phyloP scores from a whole-genome alignment of 2,329 filamentous ascomycete genomes.

The Graphilbum ipis-grandicollis region DNA sequence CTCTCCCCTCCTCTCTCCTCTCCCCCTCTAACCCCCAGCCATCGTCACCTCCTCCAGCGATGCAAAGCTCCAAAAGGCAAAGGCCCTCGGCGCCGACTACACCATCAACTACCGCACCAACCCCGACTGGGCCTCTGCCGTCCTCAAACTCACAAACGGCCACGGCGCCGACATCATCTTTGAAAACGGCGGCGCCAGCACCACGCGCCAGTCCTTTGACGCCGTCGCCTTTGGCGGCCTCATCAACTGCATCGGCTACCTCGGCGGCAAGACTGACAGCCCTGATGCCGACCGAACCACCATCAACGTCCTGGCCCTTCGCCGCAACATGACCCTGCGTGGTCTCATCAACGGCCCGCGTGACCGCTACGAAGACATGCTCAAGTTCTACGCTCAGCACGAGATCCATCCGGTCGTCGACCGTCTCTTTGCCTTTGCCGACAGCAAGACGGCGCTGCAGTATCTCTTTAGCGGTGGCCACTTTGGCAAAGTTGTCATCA shows the following conservation, averaged over 20 bases:
- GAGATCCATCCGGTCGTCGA: slow-evolving; percentile 24
- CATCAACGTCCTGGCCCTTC: slow-evolving; percentile 37
- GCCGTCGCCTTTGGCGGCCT: slow-evolving; percentile 36
- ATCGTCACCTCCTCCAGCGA: slow-evolving; percentile 38
- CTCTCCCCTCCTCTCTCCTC: too few species aligned
- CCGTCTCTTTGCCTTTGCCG: slow-evolving; percentile 21
- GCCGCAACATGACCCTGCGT: slow-evolving; percentile 28
- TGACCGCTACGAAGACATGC: slow-evolving; percentile 35
- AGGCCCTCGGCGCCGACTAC: slow-evolving; percentile 30
- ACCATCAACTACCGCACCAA: slow-evolving; percentile 35
- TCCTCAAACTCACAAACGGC: slow-evolving; percentile 25
- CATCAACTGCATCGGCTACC: slow-evolving; percentile 32
- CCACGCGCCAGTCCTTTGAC: slow-evolving; percentile 32
- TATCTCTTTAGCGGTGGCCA: slow-evolving; percentile 32
- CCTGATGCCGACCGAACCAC: slow-evolving; percentile 25
- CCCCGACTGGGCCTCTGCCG: slow-evolving; percentile 31
- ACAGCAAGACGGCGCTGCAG: slow-evolving; percentile 25
- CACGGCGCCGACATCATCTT: slow-evolving; percentile 36
- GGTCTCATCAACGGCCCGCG: slow-evolving; percentile 44
- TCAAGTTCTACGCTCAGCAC: slow-evolving; percentile 22
- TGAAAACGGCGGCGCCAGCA: slow-evolving; percentile 34
- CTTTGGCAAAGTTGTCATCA: slow-evolving; percentile 35
- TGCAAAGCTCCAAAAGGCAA: slow-evolving; percentile 28
- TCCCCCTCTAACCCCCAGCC: too few species aligned
- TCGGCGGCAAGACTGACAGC: slow-evolving; percentile 35